Conservation (phyloP, 2,329 filamentous ascomycete genomes). For the Penicillium crustosum region DNA sequence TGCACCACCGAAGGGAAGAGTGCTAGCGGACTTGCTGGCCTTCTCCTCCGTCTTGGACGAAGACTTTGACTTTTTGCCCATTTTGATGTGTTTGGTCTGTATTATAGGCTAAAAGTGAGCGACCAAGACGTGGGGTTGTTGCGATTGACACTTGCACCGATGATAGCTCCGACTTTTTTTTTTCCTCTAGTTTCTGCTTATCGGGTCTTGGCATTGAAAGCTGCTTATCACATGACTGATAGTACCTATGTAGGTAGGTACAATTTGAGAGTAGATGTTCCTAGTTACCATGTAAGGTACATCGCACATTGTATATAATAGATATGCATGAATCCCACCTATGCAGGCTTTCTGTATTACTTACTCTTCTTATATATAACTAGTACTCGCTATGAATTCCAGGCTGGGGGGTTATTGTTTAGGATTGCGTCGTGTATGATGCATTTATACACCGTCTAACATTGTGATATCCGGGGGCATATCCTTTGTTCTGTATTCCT, state of each 20-base stretch:
- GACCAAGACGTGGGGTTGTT: slow-evolving; percentile 6
- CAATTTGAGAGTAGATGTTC: neutral
- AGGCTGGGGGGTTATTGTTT: neutral
- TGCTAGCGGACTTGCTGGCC: slow-evolving; percentile 15
- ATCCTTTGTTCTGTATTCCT: neutral
- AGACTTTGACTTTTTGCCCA: slow-evolving; percentile 39
- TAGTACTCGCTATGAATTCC: neutral
- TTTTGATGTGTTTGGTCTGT: slow-evolving; percentile 18
- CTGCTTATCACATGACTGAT: slow-evolving; percentile 21
- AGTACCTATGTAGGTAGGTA: too few species aligned
- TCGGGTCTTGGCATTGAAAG: slow-evolving; percentile 27
- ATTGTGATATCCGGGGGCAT: neutral
- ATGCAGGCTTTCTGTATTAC: neutral
- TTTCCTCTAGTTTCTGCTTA: slow-evolving; percentile 23
- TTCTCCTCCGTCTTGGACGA: slow-evolving; percentile 23
- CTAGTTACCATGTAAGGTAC: neutral
- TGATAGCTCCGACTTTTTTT: slow-evolving; percentile 29
- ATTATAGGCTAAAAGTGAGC: neutral
- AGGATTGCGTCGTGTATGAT: neutral
- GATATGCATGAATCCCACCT: neutral
- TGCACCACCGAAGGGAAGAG: slow-evolving; percentile 54
- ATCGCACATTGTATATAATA: neutral
- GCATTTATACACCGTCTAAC: neutral
- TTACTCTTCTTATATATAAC: neutral
- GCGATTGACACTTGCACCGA: slow-evolving; percentile 7